Percentiles rank a stretch among this genome's conserved stretches.
Evolutionary conservation across 345 rosid genomes (phyloP).

Genomic region (Populus pruinosa): DNA sequence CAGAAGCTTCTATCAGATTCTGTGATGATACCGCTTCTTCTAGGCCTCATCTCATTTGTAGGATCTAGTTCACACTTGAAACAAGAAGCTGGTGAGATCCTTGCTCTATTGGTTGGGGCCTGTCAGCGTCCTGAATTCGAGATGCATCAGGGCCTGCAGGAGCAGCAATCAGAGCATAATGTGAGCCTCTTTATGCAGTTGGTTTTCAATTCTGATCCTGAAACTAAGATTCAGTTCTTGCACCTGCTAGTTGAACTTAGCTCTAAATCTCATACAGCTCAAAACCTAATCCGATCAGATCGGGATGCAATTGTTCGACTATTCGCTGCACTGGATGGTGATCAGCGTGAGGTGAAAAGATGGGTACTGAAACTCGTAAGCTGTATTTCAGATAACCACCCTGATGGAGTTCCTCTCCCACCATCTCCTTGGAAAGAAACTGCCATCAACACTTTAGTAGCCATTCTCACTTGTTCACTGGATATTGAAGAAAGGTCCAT

Average conservation of each 20-base stretch:
- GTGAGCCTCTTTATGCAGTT: slow-evolving; percentile 37
- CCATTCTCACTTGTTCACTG: slow-evolving; percentile 32
- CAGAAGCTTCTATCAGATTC: slow-evolving; percentile 35
- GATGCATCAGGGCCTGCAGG: slow-evolving; percentile 36
- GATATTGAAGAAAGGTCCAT: slow-evolving; percentile 44
- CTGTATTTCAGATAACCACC: slow-evolving; percentile 40
- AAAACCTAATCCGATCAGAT: slow-evolving; percentile 29
- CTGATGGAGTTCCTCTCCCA: slow-evolving; percentile 43
- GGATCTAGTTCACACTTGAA: slow-evolving; percentile 32
- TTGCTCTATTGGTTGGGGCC: slow-evolving; percentile 35
- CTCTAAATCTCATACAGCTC: slow-evolving; percentile 36
- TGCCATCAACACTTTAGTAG: slow-evolving; percentile 35
- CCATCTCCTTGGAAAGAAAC: slow-evolving; percentile 39
- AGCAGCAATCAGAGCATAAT: slow-evolving; percentile 47
- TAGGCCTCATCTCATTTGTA: slow-evolving; percentile 31
- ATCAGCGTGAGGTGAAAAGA: slow-evolving; percentile 25
- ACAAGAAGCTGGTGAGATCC: slow-evolving; percentile 46
- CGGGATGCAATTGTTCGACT: slow-evolving; percentile 31
- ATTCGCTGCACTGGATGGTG: slow-evolving; percentile 33
- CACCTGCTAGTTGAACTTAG: slow-evolving; percentile 44
- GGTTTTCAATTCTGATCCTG: slow-evolving; percentile 24
- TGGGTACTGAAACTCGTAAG: slow-evolving; percentile 43
- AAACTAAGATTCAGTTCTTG: slow-evolving; percentile 37
- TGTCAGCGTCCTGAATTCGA: slow-evolving; percentile 33
- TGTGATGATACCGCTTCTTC: slow-evolving; percentile 36